These are phyloP conservation scores for Ochromonadaceae sp. DNA, from an alignment of 352 stramenopile genomes.

Conservation along the genomic window DNA sequence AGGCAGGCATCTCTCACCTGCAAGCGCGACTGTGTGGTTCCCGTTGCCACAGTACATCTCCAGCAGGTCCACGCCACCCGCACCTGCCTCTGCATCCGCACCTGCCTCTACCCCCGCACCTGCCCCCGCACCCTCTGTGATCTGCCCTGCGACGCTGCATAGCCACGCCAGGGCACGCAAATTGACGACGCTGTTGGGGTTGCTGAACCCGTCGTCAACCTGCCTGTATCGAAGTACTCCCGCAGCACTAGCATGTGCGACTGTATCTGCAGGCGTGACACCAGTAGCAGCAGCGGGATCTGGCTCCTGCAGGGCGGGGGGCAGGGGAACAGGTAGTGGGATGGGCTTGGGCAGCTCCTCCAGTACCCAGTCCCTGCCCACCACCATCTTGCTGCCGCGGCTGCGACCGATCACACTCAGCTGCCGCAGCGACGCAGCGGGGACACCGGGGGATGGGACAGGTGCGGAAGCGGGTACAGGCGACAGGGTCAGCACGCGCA, in stretches of 20 bases:
- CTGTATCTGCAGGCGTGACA: too few relatives aligned
- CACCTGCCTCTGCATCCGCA: background rate
- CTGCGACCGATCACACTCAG: conserved; percentile 4
- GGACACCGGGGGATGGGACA: too few relatives aligned
- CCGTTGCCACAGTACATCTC: conserved; percentile 31
- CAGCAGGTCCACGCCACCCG: conserved; percentile 20
- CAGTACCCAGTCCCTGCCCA: background rate
- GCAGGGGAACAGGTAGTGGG: too few relatives aligned
- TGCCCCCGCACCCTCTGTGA: background rate
- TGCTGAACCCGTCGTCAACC: conserved; percentile 4
- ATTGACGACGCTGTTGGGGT: conserved; percentile 5
- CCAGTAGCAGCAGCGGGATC: too few relatives aligned
- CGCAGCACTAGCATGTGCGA: too few relatives aligned
- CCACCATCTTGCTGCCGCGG: background rate
- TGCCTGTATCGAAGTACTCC: conserved; percentile 5
- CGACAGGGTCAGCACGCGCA: too few relatives aligned
- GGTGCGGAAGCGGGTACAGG: too few relatives aligned
- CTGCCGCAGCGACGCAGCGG: too few relatives aligned
- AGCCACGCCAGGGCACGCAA: background rate
- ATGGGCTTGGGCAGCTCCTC: background rate
- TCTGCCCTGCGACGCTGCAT: background rate
- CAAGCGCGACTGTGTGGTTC: conserved; percentile 22
- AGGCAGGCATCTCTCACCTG: background rate
- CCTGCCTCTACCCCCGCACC: background rate
- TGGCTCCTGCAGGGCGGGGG: too few relatives aligned